A percentile compares a stretch with the other conserved stretches of the same genome.
Evolutionary conservation across 2,329 filamentous ascomycete species (phyloP).

Genomic region (Zymoseptoria brevis): DNA sequence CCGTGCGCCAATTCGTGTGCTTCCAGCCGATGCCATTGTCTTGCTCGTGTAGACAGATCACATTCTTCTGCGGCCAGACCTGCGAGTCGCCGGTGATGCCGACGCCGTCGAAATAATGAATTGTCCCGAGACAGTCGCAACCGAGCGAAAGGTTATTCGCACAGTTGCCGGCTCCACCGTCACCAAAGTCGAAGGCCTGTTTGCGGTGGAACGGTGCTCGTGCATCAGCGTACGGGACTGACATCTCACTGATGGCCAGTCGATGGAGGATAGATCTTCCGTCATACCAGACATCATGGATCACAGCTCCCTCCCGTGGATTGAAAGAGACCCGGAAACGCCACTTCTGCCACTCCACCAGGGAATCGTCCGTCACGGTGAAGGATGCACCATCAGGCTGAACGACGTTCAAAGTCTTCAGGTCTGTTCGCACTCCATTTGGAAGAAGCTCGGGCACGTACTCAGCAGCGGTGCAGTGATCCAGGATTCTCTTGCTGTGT

Average conservation of each 20-base stretch:
- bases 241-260: slow-evolving; percentile 60
- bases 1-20: slow-evolving; percentile 60
- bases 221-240: slow-evolving; percentile 51
- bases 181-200: slow-evolving; percentile 64
- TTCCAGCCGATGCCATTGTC: slow-evolving; percentile 64
- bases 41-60: slow-evolving; percentile 61
- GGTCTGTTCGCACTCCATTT: slow-evolving; percentile 33
- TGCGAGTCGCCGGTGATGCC: slow-evolving; percentile 48
- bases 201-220: slow-evolving; percentile 60
- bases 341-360: slow-evolving; percentile 44
- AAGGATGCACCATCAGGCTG: slow-evolving; percentile 65
- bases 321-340: slow-evolving; percentile 62
- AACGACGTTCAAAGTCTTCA: slow-evolving; percentile 62
- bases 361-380: slow-evolving; percentile 41
- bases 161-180: slow-evolving; percentile 57
- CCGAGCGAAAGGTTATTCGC: slow-evolving; percentile 61
- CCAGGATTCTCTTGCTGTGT: slow-evolving; percentile 30
- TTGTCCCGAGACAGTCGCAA: slow-evolving; percentile 57
- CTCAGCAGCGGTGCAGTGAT: slow-evolving; percentile 46
- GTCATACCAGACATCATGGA: slow-evolving; percentile 63
- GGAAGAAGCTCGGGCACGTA: slow-evolving; percentile 38
- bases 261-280: slow-evolving; percentile 59
- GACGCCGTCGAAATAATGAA: slow-evolving; percentile 51
- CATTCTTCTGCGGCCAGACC: slow-evolving; percentile 49
- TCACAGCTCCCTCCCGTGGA: slow-evolving; percentile 59